Evolutionary conservation across 768 basidiomycete genomes (phyloP), one percentile per base, ranked within the genome.

Genomic region (Omphalotus guepiniiformis): DNA sequence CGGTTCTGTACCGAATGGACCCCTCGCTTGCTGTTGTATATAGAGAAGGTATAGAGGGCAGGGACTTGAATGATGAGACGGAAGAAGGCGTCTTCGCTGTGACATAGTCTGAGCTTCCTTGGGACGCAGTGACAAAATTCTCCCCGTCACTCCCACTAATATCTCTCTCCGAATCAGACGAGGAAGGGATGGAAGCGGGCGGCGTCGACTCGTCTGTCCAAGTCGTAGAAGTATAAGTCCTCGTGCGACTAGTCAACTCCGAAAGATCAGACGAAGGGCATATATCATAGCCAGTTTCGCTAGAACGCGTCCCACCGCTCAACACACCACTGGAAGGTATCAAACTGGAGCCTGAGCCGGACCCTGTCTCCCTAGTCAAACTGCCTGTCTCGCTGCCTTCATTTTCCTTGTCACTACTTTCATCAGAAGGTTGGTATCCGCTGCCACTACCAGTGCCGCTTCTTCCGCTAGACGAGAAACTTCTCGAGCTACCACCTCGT

Each of bases 1-100:
- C 74, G 16, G 73, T 59, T 39, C 71, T 71, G 29, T 78, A 78
- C 6, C 75, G 73, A 19, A 69, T 64, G 4, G 60, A 50, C 23
- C 76, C 77, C 15, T 73, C 64, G 19, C 74, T 65, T 30, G 69
- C 81, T 16, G 79, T 82, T 25, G 67, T 62, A 50, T 76, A 86
- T 13, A 67, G 61, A n/a, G 66, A 81, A 11, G 81, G 81, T 51
- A 82, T 82, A 3, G 75, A 77, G 1, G 80, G 80, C 47, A 82
- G 62, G 4, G 80, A 82, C 47, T 68, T 69, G 60, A 76, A 80
- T 0, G 80, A 82, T 5, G 71, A 65, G 9, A 63, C 68, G 6
- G 76, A 76, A 0, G 72, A 68, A 1, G 76, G 72, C 3, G 75
- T 64, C 21, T 53, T 57, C 6, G 64, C 65, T 1, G 67, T 64